phyloP scores from a whole-genome alignment of 306 rosid species.

The Acacia confusa region DNA sequence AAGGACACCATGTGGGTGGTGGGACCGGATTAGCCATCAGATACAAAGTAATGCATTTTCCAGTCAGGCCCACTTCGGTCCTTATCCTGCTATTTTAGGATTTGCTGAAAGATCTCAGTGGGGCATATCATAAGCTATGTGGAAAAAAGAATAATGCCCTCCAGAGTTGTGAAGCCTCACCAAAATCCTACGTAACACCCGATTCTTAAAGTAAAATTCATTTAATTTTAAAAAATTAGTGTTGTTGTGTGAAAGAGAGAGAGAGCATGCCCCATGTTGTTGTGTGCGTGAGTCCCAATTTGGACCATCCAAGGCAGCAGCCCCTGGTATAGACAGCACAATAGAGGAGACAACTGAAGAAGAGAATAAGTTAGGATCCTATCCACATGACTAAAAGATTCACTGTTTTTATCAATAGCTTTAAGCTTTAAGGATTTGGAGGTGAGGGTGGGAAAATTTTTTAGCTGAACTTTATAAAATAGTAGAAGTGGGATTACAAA shows the following conservation, averaged over 20 bases:
- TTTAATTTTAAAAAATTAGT: too few relatives aligned
- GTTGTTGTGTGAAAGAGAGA: too few relatives aligned
- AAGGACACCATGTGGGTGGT: not conserved
- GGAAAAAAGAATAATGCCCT: not conserved
- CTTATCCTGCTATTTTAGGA: not conserved
- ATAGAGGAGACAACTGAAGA: not conserved
- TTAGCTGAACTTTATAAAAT: too few relatives aligned
- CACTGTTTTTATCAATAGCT: not conserved
- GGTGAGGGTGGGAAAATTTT: too few relatives aligned
- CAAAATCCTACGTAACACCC: not conserved
- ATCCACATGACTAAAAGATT: not conserved
- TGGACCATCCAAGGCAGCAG: not conserved
- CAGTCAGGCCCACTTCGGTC: not conserved
- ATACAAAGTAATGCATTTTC: not conserved
- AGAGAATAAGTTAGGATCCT: not conserved
- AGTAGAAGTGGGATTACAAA: too few relatives aligned
- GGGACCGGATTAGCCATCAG: not conserved
- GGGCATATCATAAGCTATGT: slow-evolving; percentile 3
- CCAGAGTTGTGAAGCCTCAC: not conserved
- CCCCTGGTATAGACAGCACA: not conserved
- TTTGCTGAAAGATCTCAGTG: not conserved
- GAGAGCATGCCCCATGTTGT: too few relatives aligned
- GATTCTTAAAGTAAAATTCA: too few relatives aligned
- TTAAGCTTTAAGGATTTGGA: too few relatives aligned
- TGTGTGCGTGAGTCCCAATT: too few relatives aligned